Conservation (phyloP, 495 filamentous ascomycete genomes). For the Physcia stellaris region DNA sequence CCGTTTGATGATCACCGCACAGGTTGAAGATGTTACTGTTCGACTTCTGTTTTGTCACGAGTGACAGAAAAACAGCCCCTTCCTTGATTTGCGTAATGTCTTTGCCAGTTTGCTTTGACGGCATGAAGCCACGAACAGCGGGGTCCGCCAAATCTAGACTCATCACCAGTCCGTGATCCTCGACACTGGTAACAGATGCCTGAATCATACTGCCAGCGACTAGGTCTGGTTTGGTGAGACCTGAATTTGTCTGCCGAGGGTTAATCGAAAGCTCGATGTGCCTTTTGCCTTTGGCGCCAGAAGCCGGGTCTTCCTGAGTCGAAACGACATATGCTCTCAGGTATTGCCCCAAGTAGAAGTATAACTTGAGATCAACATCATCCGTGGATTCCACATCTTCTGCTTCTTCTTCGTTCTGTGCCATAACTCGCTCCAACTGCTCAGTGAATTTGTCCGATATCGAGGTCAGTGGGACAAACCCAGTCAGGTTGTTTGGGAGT, state of each 20-base stretch:
- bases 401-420: slow-evolving; percentile 42
- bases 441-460: slow-evolving; percentile 63
- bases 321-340: slow-evolving; percentile 74
- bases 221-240: slow-evolving; percentile 54
- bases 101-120: slow-evolving; percentile 65
- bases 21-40: slow-evolving; percentile 79
- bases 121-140: slow-evolving; percentile 66
- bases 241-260: slow-evolving; percentile 60
- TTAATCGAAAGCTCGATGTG: slow-evolving; percentile 74
- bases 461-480: slow-evolving; percentile 80
- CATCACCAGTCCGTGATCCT: slow-evolving; percentile 93
- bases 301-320: slow-evolving; percentile 36
- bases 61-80: slow-evolving; percentile 71
- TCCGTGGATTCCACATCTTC: slow-evolving; percentile 36
- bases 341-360: slow-evolving; percentile 81
- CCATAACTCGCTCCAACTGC: slow-evolving; percentile 49
- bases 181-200: slow-evolving; percentile 75
- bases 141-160: slow-evolving; percentile 63
- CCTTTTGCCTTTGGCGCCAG: slow-evolving; percentile 50
- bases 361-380: slow-evolving; percentile 49
- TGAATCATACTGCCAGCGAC: slow-evolving; percentile 63
- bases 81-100: slow-evolving; percentile 50
- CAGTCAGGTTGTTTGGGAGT: slow-evolving; percentile 82
- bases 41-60: slow-evolving; percentile 59
- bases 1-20: slow-evolving; percentile 54